Evolutionary conservation across 148 eudicot genomes (phyloP).

Genomic region (Agrostemma githago): DNA sequence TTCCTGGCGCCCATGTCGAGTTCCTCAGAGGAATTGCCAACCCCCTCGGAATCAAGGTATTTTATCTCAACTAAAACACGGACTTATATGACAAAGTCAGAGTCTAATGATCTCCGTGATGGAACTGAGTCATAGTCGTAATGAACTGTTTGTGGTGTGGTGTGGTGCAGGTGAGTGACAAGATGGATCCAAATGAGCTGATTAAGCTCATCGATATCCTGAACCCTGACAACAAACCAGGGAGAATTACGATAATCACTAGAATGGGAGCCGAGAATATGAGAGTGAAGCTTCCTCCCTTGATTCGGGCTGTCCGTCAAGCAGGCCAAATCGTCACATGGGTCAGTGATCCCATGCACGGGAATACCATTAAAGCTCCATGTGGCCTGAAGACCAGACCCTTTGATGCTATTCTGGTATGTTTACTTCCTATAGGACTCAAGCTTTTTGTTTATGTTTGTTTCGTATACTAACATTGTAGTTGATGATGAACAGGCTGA

Average conservation of each 20-base stretch:
- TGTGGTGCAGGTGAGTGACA: slow-evolving; percentile 73
- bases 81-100: too few relatives aligned
- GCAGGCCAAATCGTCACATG: slow-evolving; percentile 92
- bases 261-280: slow-evolving; percentile 99
- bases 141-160: slow-evolving; percentile 5
- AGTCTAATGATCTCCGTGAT: too few relatives aligned
- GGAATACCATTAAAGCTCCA: slow-evolving; percentile 92
- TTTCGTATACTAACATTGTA: neutral
- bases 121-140: neutral
- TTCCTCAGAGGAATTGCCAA: slow-evolving; percentile 88
- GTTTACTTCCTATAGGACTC: neutral
- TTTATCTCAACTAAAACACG: neutral
- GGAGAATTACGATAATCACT: slow-evolving; percentile 82
- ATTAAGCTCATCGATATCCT: slow-evolving; percentile 79
- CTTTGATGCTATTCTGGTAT: slow-evolving; percentile 87
- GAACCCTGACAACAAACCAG: slow-evolving; percentile 84
- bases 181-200: slow-evolving; percentile 84
- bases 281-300: slow-evolving; percentile 95
- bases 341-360: slow-evolving; percentile 97
- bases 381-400: slow-evolving; percentile 94
- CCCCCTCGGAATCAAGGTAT: slow-evolving; percentile 94
- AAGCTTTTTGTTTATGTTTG: neutral
- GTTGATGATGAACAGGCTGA: slow-evolving; percentile 38
- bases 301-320: slow-evolving; percentile 83
- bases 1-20: slow-evolving; percentile 94